These are phyloP conservation scores for Mycena pura DNA, from an alignment of 768 basidiomycete species.

Conservation along the genomic window DNA sequence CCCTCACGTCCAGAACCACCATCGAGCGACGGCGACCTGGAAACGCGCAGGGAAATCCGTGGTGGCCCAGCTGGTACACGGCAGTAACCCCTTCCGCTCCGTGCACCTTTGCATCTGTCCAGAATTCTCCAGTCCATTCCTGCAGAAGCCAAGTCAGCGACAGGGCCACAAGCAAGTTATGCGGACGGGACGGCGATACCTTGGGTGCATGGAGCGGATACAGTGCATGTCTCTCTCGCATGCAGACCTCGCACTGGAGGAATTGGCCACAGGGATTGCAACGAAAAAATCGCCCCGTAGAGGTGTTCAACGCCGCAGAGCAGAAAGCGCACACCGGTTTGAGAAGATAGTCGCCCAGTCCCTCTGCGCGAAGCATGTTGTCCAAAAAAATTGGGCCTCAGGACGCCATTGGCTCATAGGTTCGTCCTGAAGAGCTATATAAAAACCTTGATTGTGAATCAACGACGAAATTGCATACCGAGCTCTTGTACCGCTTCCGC, in stretches of 20 bases:
- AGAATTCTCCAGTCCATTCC: constrained; percentile 1
- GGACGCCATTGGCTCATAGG: neutral
- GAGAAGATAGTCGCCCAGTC: neutral
- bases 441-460: neutral
- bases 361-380: neutral
- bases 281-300: neutral
- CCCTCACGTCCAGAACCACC: neutral
- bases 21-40: neutral
- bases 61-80: constrained; percentile 10
- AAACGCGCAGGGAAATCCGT: neutral
- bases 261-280: neutral
- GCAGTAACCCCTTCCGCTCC: neutral
- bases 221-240: neutral
- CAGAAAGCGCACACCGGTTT: neutral
- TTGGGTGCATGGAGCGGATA: neutral
- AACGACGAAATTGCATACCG: neutral
- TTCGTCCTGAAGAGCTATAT: neutral
- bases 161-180: neutral
- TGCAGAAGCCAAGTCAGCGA: too few relatives aligned
- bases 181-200: neutral
- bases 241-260: neutral
- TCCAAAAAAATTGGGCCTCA: neutral
- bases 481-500: neutral
- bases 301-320: neutral
- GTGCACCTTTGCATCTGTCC: neutral